Conservation (phyloP, 495 filamentous ascomycete species). For the Viridothelium virens region DNA sequence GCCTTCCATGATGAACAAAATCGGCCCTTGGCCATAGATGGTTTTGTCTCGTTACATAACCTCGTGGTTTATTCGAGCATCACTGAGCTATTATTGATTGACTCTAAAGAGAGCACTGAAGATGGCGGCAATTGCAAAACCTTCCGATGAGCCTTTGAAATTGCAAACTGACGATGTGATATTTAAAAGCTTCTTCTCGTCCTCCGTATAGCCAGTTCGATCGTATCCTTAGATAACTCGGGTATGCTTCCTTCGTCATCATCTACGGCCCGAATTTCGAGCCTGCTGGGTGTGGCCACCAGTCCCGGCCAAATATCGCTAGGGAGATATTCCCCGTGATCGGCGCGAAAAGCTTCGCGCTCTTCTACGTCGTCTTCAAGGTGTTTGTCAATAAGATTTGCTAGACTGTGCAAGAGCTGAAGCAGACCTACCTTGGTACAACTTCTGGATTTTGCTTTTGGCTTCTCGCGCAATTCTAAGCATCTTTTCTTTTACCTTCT, state of each 20-base stretch:
- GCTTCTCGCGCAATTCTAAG: slow-evolving; percentile 67
- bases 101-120: slow-evolving; percentile 4
- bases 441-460: slow-evolving; percentile 61
- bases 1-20: slow-evolving; percentile 1
- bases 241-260: slow-evolving; percentile 20
- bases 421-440: slow-evolving; percentile 48
- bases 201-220: slow-evolving; percentile 18
- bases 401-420: too few relatives aligned
- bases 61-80: background rate
- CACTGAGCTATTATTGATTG: background rate
- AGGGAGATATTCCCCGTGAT: slow-evolving; percentile 79
- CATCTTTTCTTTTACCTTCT: slow-evolving; percentile 61
- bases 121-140: background rate
- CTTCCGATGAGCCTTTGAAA: background rate
- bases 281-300: slow-evolving; percentile 50
- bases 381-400: background rate
- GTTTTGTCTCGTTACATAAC: background rate
- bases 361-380: slow-evolving; percentile 54
- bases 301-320: slow-evolving; percentile 83
- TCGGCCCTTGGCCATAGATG: background rate
- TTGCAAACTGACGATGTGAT: background rate
- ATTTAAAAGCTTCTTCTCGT: background rate
- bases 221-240: slow-evolving; percentile 15
- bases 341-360: slow-evolving; percentile 68
- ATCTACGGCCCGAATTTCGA: slow-evolving; percentile 43